These are phyloP conservation scores for Rhodotorula taiwanensis DNA, from an alignment of 768 basidiomycete genomes.

Conservation along the genomic window DNA sequence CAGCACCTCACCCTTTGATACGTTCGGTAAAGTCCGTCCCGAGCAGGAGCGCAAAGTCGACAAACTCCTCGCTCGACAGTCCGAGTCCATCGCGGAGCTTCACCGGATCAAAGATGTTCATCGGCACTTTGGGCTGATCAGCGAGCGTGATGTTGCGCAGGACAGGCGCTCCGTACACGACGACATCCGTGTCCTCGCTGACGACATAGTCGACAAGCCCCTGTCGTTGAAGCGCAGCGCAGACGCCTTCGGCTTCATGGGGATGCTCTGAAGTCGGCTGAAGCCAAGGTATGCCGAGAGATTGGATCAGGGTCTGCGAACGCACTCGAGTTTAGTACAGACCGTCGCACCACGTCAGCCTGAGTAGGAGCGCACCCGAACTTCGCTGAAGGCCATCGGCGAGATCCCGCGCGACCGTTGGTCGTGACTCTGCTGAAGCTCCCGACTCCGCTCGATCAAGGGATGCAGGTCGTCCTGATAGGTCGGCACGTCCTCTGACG, in stretches of 20 bases:
- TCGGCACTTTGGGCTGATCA: neutral
- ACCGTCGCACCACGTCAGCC: no score
- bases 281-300: slow-evolving; percentile 25
- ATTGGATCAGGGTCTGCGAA: slow-evolving; percentile 8
- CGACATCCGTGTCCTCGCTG: slow-evolving; percentile 35
- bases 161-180: slow-evolving; percentile 24
- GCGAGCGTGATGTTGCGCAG: slow-evolving; percentile 4
- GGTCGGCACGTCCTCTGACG: no score
- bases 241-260: slow-evolving; percentile 33
- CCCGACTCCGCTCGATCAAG: neutral
- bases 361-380: slow-evolving; percentile 1
- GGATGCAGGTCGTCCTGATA: neutral
- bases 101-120: slow-evolving; percentile 21
- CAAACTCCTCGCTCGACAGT: slow-evolving; percentile 12
- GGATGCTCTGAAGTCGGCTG: slow-evolving; percentile 7
- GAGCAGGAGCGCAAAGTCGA: slow-evolving; percentile 25
- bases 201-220: slow-evolving; percentile 25
- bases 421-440: neutral
- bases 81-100: slow-evolving; percentile 3
- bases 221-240: slow-evolving; percentile 10
- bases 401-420: neutral
- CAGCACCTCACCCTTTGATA: slow-evolving; percentile 5
- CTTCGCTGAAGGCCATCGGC: neutral
- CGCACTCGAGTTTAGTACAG: neutral
- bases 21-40: slow-evolving; percentile 35